phyloP scores from a whole-genome alignment of 208 protist genomes.

The Trypanosomatidae sp. region DNA sequence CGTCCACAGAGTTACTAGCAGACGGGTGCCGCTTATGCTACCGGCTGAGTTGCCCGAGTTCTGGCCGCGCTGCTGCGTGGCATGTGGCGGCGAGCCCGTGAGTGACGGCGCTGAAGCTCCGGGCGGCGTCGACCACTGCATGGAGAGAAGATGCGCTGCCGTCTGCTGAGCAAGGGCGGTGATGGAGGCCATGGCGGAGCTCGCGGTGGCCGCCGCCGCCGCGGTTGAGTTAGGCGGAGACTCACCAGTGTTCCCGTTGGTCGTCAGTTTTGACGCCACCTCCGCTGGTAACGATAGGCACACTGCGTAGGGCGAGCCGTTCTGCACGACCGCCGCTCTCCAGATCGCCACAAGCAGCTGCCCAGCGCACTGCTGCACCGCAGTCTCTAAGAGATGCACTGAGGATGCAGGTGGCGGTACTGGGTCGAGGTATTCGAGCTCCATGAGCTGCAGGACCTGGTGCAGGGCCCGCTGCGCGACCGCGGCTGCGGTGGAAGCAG shows the following conservation, averaged over 20 bases:
- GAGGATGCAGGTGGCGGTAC: conserved; percentile 55
- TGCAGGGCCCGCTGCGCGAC: conserved; percentile 41
- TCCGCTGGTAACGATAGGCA: not conserved
- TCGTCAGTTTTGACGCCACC: not conserved
- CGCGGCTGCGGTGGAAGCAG: conserved; percentile 39
- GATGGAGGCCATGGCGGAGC: not conserved
- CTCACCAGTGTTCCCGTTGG: not conserved
- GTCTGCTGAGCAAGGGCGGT: conserved; percentile 1
- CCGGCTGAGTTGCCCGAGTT: not conserved
- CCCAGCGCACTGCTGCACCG: conserved; percentile 39
- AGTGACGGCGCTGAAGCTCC: not conserved
- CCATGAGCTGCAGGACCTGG: conserved; percentile 59
- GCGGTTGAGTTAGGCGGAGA: not conserved
- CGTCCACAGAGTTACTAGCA: conserved; percentile 21
- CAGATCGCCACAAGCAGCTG: conserved; percentile 23
- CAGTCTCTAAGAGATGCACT: conserved; percentile 33
- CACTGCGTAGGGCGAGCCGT: not conserved
- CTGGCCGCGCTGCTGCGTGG: not conserved
- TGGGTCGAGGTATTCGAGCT: conserved; percentile 72
- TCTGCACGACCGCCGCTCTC: conserved; percentile 15
- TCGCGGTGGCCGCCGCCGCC: not conserved
- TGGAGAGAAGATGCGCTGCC: not conserved
- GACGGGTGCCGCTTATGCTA: conserved; percentile 16
- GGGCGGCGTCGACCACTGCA: not conserved
- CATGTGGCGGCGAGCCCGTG: not conserved